These are phyloP conservation scores for Chrysanthemum seticuspe DNA, from an alignment of 129 eudicot species.

Conservation along the genomic window DNA sequence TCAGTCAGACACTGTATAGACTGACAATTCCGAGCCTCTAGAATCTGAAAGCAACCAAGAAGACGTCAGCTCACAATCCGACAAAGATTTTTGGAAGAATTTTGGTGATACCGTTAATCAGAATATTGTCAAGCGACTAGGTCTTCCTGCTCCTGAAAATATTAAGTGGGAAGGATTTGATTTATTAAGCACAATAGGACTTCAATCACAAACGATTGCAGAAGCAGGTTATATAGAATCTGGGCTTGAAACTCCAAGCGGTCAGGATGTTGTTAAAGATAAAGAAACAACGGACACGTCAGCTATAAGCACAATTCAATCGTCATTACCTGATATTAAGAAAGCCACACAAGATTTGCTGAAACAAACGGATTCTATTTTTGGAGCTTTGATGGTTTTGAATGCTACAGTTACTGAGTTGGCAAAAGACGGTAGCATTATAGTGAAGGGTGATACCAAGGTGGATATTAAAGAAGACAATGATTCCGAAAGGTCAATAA, in stretches of 20 bases:
- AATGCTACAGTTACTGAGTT: slow-evolving; percentile 67
- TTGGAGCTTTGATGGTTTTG: slow-evolving; percentile 82
- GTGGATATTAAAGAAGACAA: slow-evolving; percentile 37
- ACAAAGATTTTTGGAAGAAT: slow-evolving; percentile 71
- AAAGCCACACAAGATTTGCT: slow-evolving; percentile 75
- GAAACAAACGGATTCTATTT: slow-evolving; percentile 77
- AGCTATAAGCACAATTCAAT: slow-evolving; percentile 27
- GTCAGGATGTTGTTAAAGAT: slow-evolving; percentile 32
- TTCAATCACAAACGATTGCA: slow-evolving; percentile 54
- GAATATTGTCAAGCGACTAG: slow-evolving; percentile 73
- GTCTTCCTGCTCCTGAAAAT: slow-evolving; percentile 78
- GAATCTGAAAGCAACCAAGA: slow-evolving; percentile 19
- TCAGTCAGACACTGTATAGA: slow-evolving; percentile 26
- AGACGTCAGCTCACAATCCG: slow-evolving; percentile 46
- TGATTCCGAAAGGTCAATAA: slow-evolving; percentile 21
- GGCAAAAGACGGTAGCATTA: slow-evolving; percentile 44
- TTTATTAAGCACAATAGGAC: slow-evolving; percentile 63
- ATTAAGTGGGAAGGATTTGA: slow-evolving; percentile 87
- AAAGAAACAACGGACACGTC: slow-evolving; percentile 22
- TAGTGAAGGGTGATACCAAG: slow-evolving; percentile 32
- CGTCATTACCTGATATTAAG: slow-evolving; percentile 68
- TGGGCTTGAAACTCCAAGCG: slow-evolving; percentile 76
- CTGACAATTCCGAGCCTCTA: slow-evolving; percentile 12
- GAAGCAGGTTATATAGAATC: slow-evolving; percentile 79
- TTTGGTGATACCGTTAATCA: slow-evolving; percentile 60